A percentile compares a stretch with the other conserved stretches of the same genome.
Evolutionary conservation across 1,284 basidiomycete genomes (phyloP).

Genomic region (Singerocomus rubriflavus): DNA sequence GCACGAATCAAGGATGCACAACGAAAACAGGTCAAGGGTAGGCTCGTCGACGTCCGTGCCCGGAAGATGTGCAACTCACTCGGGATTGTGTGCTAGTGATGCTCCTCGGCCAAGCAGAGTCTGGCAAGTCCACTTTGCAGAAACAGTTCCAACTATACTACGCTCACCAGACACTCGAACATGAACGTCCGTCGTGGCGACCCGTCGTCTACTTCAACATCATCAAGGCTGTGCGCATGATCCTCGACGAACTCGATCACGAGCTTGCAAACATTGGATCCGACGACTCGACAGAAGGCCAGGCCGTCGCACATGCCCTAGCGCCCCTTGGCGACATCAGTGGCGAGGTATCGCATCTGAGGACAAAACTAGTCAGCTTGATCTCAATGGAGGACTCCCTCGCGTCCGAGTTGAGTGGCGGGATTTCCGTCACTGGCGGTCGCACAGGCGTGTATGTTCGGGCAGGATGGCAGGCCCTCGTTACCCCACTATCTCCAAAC

Average conservation of each 20-base stretch:
- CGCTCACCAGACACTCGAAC: conserved; percentile 63
- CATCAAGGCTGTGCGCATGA: conserved; percentile 72
- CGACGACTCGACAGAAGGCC: conserved; percentile 29
- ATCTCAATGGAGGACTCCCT: conserved; percentile 65
- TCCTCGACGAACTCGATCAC: conserved; percentile 68
- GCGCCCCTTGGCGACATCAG: conserved; percentile 34
- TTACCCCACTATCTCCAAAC: conserved; percentile 41
- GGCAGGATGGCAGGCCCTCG: conserved; percentile 61
- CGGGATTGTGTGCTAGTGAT: conserved; percentile 43
- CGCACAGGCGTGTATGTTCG: conserved; percentile 63
- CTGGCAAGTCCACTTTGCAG: conserved; percentile 75
- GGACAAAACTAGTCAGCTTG: conserved; percentile 58
- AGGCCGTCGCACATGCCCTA: conserved; percentile 32
- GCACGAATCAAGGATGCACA: conserved; percentile 47
- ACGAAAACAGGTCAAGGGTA: conserved; percentile 65
- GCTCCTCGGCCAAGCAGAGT: conserved; percentile 75
- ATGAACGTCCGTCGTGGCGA: conserved; percentile 69
- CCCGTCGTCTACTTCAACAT: conserved; percentile 79
- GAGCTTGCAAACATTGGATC: conserved; percentile 42
- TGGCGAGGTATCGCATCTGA: conserved; percentile 50
- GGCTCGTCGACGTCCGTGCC: conserved; percentile 12
- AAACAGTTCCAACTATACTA: conserved; percentile 82
- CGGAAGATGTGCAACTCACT: conserved; percentile 7
- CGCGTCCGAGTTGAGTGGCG: conserved; percentile 63
- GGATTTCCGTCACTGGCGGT: conserved; percentile 55